A percentile compares a stretch with the other conserved stretches of the same genome.
Conservation (phyloP, 345 rosid genomes). For the Mangifera indica region DNA sequence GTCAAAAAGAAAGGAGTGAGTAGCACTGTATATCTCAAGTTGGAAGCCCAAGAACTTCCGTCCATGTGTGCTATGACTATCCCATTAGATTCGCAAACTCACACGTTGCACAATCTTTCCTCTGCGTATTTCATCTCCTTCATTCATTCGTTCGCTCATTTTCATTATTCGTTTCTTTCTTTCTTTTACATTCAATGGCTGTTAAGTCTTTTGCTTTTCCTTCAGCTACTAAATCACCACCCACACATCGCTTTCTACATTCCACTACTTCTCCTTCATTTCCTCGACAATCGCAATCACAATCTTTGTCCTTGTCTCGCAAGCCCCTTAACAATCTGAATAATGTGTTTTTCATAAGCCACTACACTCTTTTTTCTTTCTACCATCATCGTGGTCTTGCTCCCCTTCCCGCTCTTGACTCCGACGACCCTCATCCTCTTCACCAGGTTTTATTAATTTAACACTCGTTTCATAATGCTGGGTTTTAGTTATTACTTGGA, state of each 20-base stretch:
- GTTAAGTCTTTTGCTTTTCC: conserved; percentile 19
- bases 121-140: neutral
- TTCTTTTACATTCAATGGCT: conserved; percentile 31
- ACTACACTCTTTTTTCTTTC: conserved; percentile 32
- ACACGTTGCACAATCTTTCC: neutral
- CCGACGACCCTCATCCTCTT: conserved; percentile 53
- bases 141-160: neutral
- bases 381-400: conserved; percentile 37
- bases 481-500: too few relatives aligned
- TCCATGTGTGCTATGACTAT: too few relatives aligned
- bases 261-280: conserved; percentile 23
- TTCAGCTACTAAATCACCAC: conserved; percentile 19
- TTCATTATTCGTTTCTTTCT: neutral
- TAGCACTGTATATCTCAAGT: too few relatives aligned
- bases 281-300: too few relatives aligned
- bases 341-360: conserved; percentile 21
- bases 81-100: too few relatives aligned
- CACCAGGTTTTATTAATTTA: conserved; percentile 35
- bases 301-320: conserved; percentile 15
- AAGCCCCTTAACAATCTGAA: neutral
- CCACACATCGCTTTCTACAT: conserved; percentile 5
- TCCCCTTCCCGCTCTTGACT: conserved; percentile 45
- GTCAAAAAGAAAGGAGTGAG: too few relatives aligned
- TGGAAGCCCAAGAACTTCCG: too few relatives aligned
- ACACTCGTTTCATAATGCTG: too few relatives aligned